These are phyloP conservation scores for Cercis canadensis DNA, from an alignment of 306 rosid genomes.

Conservation along the genomic window DNA sequence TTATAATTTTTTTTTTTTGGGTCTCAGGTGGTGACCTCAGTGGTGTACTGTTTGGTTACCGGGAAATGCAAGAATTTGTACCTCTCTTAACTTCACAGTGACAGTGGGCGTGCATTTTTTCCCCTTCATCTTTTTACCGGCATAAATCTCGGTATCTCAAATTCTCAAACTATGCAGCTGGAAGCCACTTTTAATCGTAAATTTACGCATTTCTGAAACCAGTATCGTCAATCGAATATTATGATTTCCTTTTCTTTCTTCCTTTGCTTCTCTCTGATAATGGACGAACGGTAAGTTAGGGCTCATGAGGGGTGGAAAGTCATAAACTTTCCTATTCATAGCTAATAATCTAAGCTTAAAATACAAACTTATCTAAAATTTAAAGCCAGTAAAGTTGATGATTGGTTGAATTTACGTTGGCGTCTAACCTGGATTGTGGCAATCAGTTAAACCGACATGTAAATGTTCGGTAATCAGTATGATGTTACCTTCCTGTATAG, in stretches of 20 bases:
- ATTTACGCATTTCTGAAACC: too few relatives aligned
- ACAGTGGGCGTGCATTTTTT: background rate
- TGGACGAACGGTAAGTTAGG: conserved; percentile 22
- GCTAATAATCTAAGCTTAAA: conserved; percentile 22
- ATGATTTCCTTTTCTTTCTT: background rate
- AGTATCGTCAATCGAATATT: background rate
- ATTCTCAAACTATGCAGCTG: conserved; percentile 14
- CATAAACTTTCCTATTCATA: conserved; percentile 33
- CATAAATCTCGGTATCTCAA: background rate
- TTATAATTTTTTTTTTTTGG: background rate
- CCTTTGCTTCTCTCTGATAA: conserved; percentile 4
- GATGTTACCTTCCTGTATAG: background rate
- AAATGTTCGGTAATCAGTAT: background rate
- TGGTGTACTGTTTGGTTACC: conserved; percentile 24
- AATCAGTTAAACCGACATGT: conserved; percentile 17
- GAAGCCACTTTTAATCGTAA: background rate
- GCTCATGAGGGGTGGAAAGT: conserved; percentile 34
- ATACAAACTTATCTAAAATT: background rate
- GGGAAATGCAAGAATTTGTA: conserved; percentile 33
- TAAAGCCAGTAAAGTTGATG: background rate
- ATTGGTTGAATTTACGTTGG: conserved; percentile 3
- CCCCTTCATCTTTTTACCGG: background rate
- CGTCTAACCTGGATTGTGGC: conserved; percentile 1
- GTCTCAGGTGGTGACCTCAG: conserved; percentile 25
- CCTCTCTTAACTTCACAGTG: background rate